Conservation (phyloP, 495 filamentous ascomycete genomes). For the Aspergillus mulundensis region DNA sequence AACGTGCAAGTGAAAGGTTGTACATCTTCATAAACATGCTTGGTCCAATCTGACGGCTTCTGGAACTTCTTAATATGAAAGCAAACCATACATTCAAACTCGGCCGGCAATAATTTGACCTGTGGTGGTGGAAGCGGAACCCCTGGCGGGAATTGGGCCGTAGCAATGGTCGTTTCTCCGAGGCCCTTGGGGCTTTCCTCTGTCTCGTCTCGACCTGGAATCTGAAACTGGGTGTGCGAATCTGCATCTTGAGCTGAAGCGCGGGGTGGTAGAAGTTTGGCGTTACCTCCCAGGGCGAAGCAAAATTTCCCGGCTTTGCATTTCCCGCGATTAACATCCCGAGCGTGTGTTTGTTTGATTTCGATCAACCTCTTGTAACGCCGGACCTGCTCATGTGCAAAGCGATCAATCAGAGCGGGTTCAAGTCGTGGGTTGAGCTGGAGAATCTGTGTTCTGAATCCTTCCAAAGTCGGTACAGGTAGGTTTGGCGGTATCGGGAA, state of each 20-base stretch:
- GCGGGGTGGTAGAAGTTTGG: slow-evolving; percentile 45
- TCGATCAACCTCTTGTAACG: slow-evolving; percentile 78
- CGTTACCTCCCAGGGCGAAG: slow-evolving; percentile 58
- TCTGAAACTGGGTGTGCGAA: slow-evolving; percentile 48
- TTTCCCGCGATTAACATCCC: slow-evolving; percentile 45
- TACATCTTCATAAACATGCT: slow-evolving; percentile 94
- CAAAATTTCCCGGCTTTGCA: slow-evolving; percentile 63
- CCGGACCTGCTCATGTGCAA: slow-evolving; percentile 72
- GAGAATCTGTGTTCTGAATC: slow-evolving; percentile 73
- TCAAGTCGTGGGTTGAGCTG: slow-evolving; percentile 67
- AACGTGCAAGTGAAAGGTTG: slow-evolving; percentile 96
- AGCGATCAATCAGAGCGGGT: slow-evolving; percentile 71
- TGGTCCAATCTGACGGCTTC: slow-evolving; percentile 98
- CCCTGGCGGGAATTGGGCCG: slow-evolving; percentile 70
- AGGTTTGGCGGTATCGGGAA: slow-evolving; percentile 38
- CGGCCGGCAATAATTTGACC: slow-evolving; percentile 71
- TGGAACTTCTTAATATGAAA: slow-evolving; percentile 86
- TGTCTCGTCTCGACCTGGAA: slow-evolving; percentile 48
- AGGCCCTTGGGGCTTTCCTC: slow-evolving; percentile 61
- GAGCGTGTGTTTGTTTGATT: slow-evolving; percentile 64
- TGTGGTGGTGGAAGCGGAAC: slow-evolving; percentile 70
- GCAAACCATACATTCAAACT: slow-evolving; percentile 91
- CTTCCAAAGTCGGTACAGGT: slow-evolving; percentile 70
- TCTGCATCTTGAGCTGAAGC: slow-evolving; percentile 39
- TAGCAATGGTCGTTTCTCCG: slow-evolving; percentile 63